Evolutionary conservation across 2,329 filamentous ascomycete species (phyloP).

Genomic region (Curvularia sp.): DNA sequence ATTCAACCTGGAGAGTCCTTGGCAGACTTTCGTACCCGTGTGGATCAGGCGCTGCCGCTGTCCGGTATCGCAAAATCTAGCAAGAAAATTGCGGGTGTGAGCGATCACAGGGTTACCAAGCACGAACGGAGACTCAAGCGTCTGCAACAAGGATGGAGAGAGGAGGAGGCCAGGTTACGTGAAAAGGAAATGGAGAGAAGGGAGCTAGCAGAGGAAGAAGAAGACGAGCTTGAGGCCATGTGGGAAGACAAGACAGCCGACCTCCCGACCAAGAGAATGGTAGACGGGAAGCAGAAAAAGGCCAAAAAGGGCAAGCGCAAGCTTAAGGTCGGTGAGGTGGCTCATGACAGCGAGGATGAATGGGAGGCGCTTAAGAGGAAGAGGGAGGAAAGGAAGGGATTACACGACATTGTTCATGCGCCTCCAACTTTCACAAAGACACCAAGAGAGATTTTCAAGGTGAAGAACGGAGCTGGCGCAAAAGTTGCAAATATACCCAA

Average conservation of each 20-base stretch:
- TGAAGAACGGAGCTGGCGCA: constrained; percentile 69
- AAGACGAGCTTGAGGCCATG: constrained; percentile 67
- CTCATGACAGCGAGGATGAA: constrained; percentile 72
- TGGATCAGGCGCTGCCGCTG: constrained; percentile 84
- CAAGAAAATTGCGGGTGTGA: constrained; percentile 69
- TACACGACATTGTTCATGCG: constrained; percentile 71
- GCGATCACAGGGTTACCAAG: constrained; percentile 72
- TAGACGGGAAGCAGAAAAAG: constrained; percentile 57
- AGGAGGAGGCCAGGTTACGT: constrained; percentile 63
- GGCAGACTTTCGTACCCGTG: constrained; percentile 80
- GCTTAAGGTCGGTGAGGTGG: constrained; percentile 59
- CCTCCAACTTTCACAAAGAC: constrained; percentile 75
- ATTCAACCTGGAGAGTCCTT: constrained; percentile 86
- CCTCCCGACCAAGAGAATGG: constrained; percentile 59
- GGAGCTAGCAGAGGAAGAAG: constrained; percentile 69
- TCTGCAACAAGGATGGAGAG: constrained; percentile 65
- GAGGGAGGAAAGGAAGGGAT: constrained; percentile 62
- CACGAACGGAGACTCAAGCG: constrained; percentile 80
- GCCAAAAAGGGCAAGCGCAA: constrained; percentile 59
- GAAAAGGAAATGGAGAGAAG: constrained; percentile 81
- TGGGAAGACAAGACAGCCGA: constrained; percentile 70
- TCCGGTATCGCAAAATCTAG: constrained; percentile 68
- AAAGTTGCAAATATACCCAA: constrained; percentile 74
- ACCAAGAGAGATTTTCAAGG: constrained; percentile 69
- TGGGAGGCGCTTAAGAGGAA: constrained; percentile 75